Evolutionary conservation across 768 basidiomycete species (phyloP).

Genomic region (Cystofilobasidium capitatum): DNA sequence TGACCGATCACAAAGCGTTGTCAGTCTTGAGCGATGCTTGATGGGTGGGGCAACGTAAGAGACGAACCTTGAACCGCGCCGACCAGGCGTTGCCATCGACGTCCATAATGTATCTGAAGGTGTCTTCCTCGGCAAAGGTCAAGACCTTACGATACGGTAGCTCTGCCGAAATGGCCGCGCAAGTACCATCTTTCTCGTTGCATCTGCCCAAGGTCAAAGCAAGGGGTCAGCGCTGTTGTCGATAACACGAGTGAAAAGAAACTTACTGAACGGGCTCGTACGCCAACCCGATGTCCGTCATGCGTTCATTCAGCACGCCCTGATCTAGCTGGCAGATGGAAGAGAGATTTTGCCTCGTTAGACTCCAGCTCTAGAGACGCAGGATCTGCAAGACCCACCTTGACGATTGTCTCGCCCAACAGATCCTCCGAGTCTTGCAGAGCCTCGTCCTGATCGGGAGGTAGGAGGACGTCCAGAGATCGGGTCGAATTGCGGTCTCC

Average conservation of each 20-base stretch:
- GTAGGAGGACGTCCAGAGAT: conserved; percentile 14
- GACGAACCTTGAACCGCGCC: background rate
- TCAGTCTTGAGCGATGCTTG: no score
- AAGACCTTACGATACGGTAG: conserved; percentile 29
- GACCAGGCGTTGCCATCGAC: background rate
- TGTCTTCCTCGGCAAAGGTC: conserved; percentile 30
- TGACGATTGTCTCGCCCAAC: no score
- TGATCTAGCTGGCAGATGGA: background rate
- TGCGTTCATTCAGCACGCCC: conserved; percentile 3
- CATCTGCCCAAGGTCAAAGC: background rate
- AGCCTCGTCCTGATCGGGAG: background rate
- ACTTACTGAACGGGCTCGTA: conserved; percentile 25
- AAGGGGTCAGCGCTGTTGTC: background rate
- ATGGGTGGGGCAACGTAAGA: no score
- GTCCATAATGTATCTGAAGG: background rate
- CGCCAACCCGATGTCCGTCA: conserved; percentile 33
- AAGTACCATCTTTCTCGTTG: conserved; percentile 32
- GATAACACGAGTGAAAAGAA: background rate
- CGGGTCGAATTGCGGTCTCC: background rate
- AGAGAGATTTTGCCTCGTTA: no score
- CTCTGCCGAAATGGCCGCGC: conserved; percentile 32
- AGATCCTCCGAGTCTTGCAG: background rate
- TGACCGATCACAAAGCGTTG: no score
- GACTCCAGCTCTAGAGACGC: no score
- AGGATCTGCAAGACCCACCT: no score